A percentile compares a stretch with the other conserved stretches of the same genome.
Conservation (phyloP, 441 rosid genomes). For the Dalechampia spathulata region DNA sequence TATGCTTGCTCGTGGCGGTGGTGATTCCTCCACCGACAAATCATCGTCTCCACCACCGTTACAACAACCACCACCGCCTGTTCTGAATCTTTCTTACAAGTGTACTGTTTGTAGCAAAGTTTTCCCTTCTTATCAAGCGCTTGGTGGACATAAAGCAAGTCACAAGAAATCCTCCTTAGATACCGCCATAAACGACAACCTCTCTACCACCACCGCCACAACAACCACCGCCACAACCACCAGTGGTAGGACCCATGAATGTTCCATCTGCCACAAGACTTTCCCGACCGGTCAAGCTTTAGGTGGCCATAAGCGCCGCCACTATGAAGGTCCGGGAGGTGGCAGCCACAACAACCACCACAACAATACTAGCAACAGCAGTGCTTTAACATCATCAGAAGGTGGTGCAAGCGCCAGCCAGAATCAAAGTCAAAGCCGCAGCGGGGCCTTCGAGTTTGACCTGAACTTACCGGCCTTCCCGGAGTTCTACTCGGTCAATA, state of each 20-base stretch:
- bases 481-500: conserved; percentile 22
- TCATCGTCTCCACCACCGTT: conserved; percentile 6
- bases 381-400: conserved; percentile 22
- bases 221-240: conserved; percentile 12
- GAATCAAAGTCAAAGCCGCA: conserved; percentile 39
- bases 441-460: conserved; percentile 43
- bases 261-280: conserved; percentile 51
- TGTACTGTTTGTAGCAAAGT: conserved; percentile 67
- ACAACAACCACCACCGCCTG: conserved; percentile 11
- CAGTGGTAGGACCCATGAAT: conserved; percentile 41
- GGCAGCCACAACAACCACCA: conserved; percentile 17
- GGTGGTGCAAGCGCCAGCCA: conserved; percentile 27
- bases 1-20: conserved; percentile 94
- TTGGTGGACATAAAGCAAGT: too few species aligned
- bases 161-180: conserved; percentile 43
- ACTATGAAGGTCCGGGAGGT: conserved; percentile 57
- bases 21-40: neutral
- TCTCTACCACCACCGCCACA: conserved; percentile 17
- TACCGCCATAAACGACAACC: conserved; percentile 12
- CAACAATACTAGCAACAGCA: too few species aligned
- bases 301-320: too few species aligned
- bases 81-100: conserved; percentile 34
- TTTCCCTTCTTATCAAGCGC: conserved; percentile 72
- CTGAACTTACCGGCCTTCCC: conserved; percentile 51
- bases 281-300: conserved; percentile 82